Evolutionary conservation across 257 asterid genomes (phyloP).

Genomic region (Misopates orontium): DNA sequence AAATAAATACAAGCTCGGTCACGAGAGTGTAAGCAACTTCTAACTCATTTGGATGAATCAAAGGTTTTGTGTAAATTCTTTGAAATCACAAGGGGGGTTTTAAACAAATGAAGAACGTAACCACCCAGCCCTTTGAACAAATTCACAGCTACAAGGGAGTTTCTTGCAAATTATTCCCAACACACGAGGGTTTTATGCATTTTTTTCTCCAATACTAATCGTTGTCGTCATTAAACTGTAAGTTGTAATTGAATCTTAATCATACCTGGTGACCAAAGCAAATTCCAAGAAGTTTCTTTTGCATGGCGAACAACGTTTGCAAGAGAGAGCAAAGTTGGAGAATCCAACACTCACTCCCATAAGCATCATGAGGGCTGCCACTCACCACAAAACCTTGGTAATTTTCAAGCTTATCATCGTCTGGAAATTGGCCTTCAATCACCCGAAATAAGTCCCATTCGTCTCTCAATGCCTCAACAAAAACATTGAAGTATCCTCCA

Average conservation of each 20-base stretch:
- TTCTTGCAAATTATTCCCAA: not conserved
- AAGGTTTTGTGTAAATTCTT: too few species aligned
- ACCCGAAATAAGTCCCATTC: constrained; percentile 60
- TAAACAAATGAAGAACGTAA: not conserved
- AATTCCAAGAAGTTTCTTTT: constrained; percentile 64
- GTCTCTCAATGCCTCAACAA: constrained; percentile 54
- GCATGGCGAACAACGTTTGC: constrained; percentile 44
- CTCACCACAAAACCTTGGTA: constrained; percentile 63
- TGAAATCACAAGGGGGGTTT: too few species aligned
- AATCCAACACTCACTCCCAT: constrained; percentile 62
- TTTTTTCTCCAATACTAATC: too few species aligned
- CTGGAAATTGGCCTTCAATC: constrained; percentile 52
- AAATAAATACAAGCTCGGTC: too few species aligned
- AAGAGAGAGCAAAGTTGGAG: constrained; percentile 40
- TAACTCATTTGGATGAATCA: too few species aligned
- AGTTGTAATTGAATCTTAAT: not conserved
- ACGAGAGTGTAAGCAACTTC: too few species aligned
- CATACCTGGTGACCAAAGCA: constrained; percentile 81
- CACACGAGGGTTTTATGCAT: too few species aligned
- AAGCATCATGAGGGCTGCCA: constrained; percentile 69
- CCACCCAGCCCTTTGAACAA: not conserved
- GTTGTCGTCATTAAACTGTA: too few species aligned
- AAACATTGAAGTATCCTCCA: constrained; percentile 65
- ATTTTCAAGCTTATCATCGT: constrained; percentile 46
- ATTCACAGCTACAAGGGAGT: not conserved